Base-by-base conservation (phyloP, 495 filamentous ascomycete genomes). In the Tuber melanosporum region DNA sequence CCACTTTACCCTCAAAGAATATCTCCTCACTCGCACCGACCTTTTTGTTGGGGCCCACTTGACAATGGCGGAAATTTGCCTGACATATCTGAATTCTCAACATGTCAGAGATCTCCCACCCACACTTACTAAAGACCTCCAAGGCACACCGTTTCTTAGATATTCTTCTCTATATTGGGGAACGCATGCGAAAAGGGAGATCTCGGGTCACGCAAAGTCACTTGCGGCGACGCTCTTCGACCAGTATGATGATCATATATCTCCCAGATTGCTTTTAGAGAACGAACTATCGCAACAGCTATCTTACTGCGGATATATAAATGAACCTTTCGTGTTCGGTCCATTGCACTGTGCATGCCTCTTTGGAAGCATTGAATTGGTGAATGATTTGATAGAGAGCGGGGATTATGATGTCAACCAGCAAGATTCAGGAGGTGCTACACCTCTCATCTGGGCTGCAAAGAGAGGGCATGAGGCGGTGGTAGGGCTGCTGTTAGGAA, bases 371-470 rank as follows among this genome's bases (percentile, higher is more conserved):
- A 14, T 36, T 66, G 57, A 66, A 14, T 26, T 66, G 0, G 57
- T 36, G 26, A 36, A 4, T 17, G 1, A 0, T 7, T 19, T 66
- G 14, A 66, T 36, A 1, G 57, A 66, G 26, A 66, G 14, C 0
- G 14, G 57, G 14, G 57, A 5, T 36, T 66, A 36, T 19, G 57
- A 66, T 19, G 36, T 36, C 57, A 66, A 66, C 14, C 14, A 36
- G 17, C 2, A 12, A 19, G 57, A 66, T 36, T 36, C 0, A 1
- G 26, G 0, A 5, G 57, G 57, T 0, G 12, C 32, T 36, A 81
- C 84, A 26, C 82, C 84, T 41, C 81, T 85, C 9, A 83, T 76
- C 17, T 81, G 77, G 76, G 84, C 84, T 20, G 82, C 82, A 42
- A 52, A 76, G 66, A 78, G 75, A 26, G 82, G 83, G 20, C 77